A percentile compares a stretch with the other conserved stretches of the same genome.
Conservation (phyloP, 495 filamentous ascomycete genomes). For the Lophiotrema nucula region DNA sequence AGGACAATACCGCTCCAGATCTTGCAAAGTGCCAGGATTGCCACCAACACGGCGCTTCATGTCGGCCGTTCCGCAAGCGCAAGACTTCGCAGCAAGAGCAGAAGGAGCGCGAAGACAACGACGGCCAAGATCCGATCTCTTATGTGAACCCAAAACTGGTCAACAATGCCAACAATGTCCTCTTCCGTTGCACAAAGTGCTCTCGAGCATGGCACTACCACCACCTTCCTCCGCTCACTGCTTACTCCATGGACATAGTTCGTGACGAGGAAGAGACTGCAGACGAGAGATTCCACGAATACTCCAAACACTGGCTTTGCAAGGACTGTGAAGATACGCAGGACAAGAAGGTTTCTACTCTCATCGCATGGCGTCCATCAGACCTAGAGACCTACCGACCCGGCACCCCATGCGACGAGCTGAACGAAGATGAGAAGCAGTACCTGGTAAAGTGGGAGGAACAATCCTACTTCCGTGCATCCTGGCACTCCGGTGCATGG, state of each 20-base stretch:
- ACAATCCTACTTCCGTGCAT: slow-evolving; percentile 72
- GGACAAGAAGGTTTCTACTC: slow-evolving; percentile 57
- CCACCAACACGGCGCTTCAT: slow-evolving; percentile 58
- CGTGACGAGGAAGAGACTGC: slow-evolving; percentile 46
- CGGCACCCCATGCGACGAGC: slow-evolving; percentile 51
- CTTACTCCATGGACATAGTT: slow-evolving; percentile 39
- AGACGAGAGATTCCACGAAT: slow-evolving; percentile 57
- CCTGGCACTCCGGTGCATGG: slow-evolving; percentile 89
- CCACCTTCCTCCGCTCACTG: slow-evolving; percentile 61
- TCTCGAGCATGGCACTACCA: slow-evolving; percentile 78
- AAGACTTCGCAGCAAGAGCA: slow-evolving; percentile 79
- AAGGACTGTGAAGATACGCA: slow-evolving; percentile 62
- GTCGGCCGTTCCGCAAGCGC: slow-evolving; percentile 64
- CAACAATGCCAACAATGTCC: slow-evolving; percentile 70
- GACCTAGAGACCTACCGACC: slow-evolving; percentile 51
- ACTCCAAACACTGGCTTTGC: slow-evolving; percentile 69
- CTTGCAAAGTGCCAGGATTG: slow-evolving; percentile 71
- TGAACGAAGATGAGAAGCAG: slow-evolving; percentile 72
- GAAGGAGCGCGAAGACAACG: slow-evolving; percentile 71
- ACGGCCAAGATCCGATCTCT: slow-evolving; percentile 72
- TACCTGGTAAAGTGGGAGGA: slow-evolving; percentile 87
- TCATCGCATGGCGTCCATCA: slow-evolving; percentile 84
- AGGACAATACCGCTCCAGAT: slow-evolving; percentile 66
- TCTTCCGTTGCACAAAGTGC: slow-evolving; percentile 78
- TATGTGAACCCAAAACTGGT: slow-evolving; percentile 59